Conservation (phyloP, 2,329 filamentous ascomycete species). For the Lachnellula willkommii region DNA sequence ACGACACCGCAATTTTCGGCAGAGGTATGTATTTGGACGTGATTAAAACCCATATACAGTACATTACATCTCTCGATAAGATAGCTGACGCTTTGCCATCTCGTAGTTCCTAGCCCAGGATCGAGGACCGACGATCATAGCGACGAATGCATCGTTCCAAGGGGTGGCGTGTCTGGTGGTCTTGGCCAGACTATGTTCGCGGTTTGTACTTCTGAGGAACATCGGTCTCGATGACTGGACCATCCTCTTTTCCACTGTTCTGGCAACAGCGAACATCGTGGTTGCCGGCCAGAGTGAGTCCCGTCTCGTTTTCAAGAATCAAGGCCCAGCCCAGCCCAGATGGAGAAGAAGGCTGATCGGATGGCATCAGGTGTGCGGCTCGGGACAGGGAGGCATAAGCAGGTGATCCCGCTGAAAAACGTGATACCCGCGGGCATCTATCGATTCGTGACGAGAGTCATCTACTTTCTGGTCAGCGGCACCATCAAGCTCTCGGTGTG, state of each 20-base stretch:
- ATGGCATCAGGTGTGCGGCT: neutral
- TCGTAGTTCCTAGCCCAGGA: neutral
- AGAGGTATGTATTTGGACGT: no score
- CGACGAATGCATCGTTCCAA: neutral
- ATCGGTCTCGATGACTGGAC: conserved; percentile 1
- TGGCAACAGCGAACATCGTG: conserved; percentile 2
- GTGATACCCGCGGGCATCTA: conserved; percentile 1
- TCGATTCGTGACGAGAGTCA: neutral
- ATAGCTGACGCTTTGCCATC: no score
- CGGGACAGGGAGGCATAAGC: conserved; percentile 1
- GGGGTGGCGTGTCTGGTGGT: neutral
- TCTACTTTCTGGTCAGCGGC: conserved; percentile 2
- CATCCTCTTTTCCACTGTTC: conserved; percentile 1
- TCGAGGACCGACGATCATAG: conserved; percentile 3
- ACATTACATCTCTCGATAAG: no score
- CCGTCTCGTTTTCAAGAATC: neutral
- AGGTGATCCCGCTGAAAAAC: neutral
- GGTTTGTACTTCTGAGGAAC: neutral
- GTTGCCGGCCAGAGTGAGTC: neutral
- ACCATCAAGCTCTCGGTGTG: conserved; percentile 1
- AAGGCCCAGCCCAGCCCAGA: no score
- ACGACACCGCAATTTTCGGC: no score
- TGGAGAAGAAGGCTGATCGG: neutral
- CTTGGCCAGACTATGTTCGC: neutral
- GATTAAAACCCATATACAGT: no score